Conservation (phyloP, 345 rosid genomes). For the Sapria himalayana region DNA sequence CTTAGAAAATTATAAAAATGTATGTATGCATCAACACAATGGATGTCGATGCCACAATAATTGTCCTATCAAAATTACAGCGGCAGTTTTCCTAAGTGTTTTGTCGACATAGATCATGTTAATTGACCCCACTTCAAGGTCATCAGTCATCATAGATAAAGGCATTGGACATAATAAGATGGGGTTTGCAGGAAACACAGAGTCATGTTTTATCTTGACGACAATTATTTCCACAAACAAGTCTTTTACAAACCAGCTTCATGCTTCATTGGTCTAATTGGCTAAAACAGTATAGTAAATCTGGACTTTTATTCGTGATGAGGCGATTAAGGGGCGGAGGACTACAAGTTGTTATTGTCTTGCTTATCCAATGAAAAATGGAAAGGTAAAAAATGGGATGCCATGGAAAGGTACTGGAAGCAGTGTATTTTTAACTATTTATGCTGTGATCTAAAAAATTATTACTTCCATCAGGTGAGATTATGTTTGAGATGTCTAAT, state of each 20-base stretch:
- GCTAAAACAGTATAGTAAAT: slow-evolving; percentile 68
- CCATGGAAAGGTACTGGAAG: slow-evolving; percentile 98
- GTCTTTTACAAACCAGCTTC: slow-evolving; percentile 55
- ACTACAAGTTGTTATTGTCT: slow-evolving; percentile 60
- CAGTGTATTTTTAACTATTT: slow-evolving; percentile 75
- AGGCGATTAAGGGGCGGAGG: slow-evolving; percentile 54
- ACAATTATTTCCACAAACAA: slow-evolving; percentile 84
- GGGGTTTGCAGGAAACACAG: slow-evolving; percentile 96
- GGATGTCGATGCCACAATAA: too few relatives aligned
- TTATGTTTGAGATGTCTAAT: slow-evolving; percentile 87
- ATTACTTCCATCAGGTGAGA: slow-evolving; percentile 91
- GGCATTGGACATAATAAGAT: slow-evolving; percentile 96
- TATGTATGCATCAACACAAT: too few relatives aligned
- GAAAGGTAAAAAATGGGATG: slow-evolving; percentile 94
- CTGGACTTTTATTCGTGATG: slow-evolving; percentile 84
- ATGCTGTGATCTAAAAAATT: slow-evolving; percentile 96
- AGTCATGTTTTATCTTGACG: slow-evolving; percentile 82
- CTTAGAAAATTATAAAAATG: too few relatives aligned
- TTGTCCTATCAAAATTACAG: too few relatives aligned
- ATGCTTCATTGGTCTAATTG: slow-evolving; percentile 45
- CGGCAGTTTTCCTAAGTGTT: too few relatives aligned
- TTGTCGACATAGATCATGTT: too few relatives aligned
- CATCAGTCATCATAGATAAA: slow-evolving; percentile 90
- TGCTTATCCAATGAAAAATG: slow-evolving; percentile 61
- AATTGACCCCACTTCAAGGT: slow-evolving; percentile 87